These are phyloP conservation scores for Chlamydomonas sp. DNA, from an alignment of 139 green algal species.

Conservation along the genomic window DNA sequence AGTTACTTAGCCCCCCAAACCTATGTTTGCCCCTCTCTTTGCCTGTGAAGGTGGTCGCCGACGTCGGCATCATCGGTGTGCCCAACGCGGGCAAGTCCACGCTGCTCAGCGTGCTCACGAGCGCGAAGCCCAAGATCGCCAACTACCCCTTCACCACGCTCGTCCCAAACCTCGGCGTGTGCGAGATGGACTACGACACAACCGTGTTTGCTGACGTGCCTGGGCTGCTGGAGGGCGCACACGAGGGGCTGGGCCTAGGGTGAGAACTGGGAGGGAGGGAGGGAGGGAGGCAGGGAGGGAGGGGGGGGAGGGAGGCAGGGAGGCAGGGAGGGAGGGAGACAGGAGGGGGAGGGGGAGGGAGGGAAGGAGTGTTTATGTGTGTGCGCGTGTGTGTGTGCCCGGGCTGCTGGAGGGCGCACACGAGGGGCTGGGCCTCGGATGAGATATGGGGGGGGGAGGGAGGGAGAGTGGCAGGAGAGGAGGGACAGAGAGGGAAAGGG, in stretches of 20 bases:
- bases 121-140: conserved; percentile 85
- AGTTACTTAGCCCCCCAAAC: too few species aligned
- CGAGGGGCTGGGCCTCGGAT: conserved; percentile 80
- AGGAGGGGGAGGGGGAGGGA: background rate
- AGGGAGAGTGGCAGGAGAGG: too few species aligned
- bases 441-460: too few species aligned
- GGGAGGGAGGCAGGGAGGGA: too few species aligned
- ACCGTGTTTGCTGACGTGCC: conserved; percentile 54
- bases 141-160: conserved; percentile 99
- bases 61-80: conserved; percentile 90
- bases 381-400: conserved; percentile 45
- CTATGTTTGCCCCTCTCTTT: background rate
- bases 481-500: too few species aligned
- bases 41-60: conserved; percentile 75
- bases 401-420: conserved; percentile 93
- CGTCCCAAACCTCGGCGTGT: conserved; percentile 93
- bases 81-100: conserved; percentile 78
- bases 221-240: conserved; percentile 90
- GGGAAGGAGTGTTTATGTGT: background rate
- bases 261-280: too few species aligned
- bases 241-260: conserved; percentile 80
- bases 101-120: conserved; percentile 74
- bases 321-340: background rate
- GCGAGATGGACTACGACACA: conserved; percentile 67
- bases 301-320: background rate